Base-by-base conservation (phyloP, 2,329 filamentous ascomycete species). In the Microcera coccophila region DNA sequence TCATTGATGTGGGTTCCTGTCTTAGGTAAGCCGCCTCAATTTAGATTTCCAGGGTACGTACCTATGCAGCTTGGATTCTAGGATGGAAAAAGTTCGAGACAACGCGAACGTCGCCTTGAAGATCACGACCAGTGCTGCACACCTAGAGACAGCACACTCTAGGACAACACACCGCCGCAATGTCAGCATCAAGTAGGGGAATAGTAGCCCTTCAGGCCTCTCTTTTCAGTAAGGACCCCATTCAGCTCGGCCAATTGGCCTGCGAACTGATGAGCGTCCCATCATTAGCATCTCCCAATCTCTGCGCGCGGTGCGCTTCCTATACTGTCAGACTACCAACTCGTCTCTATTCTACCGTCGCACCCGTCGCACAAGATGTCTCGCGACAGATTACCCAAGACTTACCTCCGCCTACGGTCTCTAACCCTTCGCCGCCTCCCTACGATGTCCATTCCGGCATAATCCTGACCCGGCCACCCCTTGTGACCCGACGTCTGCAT, bases 391-490 rank as follows among this genome's bases (percentile, higher is more conserved):
- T 48, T 7, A 52, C 60, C 42, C 44, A 46, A 32, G 41, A 49
- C 20, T 45, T 50, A 24, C 45, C 45, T 14, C 16, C 43, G 19
- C 42, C 54, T n/a, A 39, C 49, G 20, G 45, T 50, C 15, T 22
- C 50, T 21, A 42, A 33, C 9, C 39, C 39, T 43, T 35, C 52
- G 11, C 50, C 54, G 15, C 42, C 59, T 17, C 52, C 61, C 39
- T 78, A 78, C 67, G 67, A 70, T 52, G 71, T 82, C 62, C 72
- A 70, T 45, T 74, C 76, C 44, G 86, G 88, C 51, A 76, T 96
- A 46, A 81, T 97, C 55, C 81, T 98, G 50, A 93, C 90, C 35
- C 88, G 93, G 20, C 81, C 93, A 36, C 93, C 93, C 5, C 74
- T 94, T 45, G 76, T 98, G 59, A 97, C 93, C 19, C 85, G 87